Evolutionary conservation across 78 protist genomes (phyloP), one percentile per base, ranked within the genome.

Genomic region (Cavenderia fasciculata): DNA sequence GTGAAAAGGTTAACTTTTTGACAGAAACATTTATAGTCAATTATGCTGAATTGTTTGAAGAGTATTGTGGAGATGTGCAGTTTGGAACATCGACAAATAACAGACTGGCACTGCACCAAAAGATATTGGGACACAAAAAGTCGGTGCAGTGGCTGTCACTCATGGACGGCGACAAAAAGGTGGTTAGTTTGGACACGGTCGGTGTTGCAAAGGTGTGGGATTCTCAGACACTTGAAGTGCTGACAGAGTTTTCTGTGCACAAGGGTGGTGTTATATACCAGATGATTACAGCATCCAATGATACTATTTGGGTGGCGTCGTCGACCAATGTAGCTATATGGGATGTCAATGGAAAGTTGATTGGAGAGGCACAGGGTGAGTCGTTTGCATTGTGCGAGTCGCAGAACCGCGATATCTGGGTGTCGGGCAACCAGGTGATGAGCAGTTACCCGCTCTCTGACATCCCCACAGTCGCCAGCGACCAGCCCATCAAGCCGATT

Each of bases 391-490:
- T 82, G 0, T 65, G 76, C 19, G 90, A 82, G 36, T 46, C 71
- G 23, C 90, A 82, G 41, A 34, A 57, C 31, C 49, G 62, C 2
- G 78, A 82, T 12, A 82, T 82, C 0, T 82, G 90, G 90, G 90
- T 82, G 8, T 66, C 65, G 40, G 76, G 79, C 1, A 33, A 27
- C 21, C 77, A 82, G n/a, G 78, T 68, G 1, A 40, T 82, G 43
- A 69, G 14, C 29, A 68, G 65, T 18, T 82, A 82, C 27, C 4
- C 36, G 14, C 47, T 82, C 1, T 56, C 38, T 6, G 78, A 56
- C 33, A 19, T 82, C 2, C 90, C 90, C 27, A 25, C 27, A 0
- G 4, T 11, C 16, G 61, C 75, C 5, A 16, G 27, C 25, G 47
- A 8, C 14, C 59, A 34, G 27, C 61, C 27, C 4, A 38, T 52